Percentiles rank a stretch among this genome's conserved stretches.
phyloP scores from a whole-genome alignment of 2,329 filamentous ascomycete genomes.

The Calonectria montana region DNA sequence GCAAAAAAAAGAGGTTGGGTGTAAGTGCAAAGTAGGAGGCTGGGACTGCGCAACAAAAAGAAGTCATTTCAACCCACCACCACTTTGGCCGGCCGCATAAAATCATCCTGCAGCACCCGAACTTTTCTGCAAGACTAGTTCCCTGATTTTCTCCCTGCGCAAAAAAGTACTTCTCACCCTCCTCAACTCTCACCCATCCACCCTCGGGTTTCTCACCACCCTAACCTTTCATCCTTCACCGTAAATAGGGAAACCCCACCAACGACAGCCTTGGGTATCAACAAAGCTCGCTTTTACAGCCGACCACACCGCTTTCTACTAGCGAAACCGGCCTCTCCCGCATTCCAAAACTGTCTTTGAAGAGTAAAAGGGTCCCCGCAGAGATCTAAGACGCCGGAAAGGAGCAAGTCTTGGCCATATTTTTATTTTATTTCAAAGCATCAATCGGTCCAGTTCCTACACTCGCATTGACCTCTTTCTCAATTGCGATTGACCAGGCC shows the following conservation, averaged over 20 bases:
- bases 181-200: background rate
- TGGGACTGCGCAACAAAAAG: conserved; percentile 42
- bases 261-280: conserved; percentile 21
- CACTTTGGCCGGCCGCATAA: conserved; percentile 40
- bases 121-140: conserved; percentile 32
- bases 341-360: conserved; percentile 27
- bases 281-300: conserved; percentile 20
- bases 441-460: background rate
- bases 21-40: conserved; percentile 52
- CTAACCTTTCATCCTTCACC: conserved; percentile 12
- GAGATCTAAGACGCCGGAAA: conserved; percentile 10
- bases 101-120: conserved; percentile 48
- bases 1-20: conserved; percentile 48
- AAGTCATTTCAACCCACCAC: conserved; percentile 36
- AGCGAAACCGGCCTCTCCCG: conserved; percentile 29
- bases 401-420: background rate
- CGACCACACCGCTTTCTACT: conserved; percentile 19
- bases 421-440: background rate
- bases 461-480: background rate
- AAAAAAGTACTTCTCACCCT: conserved; percentile 16
- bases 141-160: conserved; percentile 22
- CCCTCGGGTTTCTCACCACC: background rate
- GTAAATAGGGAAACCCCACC: conserved; percentile 16
- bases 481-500: conserved; percentile 9
- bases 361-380: conserved; percentile 14